phyloP scores from a whole-genome alignment of 345 rosid genomes.

The Syzygium aqueum region DNA sequence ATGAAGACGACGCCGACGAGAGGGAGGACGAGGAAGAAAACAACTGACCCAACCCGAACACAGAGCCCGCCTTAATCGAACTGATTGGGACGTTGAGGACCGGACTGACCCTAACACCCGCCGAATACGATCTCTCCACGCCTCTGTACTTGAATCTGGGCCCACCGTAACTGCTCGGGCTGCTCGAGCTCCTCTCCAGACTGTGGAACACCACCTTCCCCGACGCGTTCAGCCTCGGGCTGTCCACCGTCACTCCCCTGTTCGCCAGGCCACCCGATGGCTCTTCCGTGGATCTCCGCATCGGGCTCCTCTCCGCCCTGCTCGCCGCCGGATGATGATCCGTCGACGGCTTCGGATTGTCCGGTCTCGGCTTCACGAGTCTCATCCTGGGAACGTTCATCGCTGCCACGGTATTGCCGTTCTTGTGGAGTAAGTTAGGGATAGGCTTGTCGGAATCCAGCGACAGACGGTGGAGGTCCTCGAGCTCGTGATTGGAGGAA shows the following conservation, averaged over 20 bases:
- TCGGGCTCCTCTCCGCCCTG: conserved; percentile 54
- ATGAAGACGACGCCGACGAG: neutral
- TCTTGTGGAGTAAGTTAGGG: conserved; percentile 53
- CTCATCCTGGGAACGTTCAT: conserved; percentile 56
- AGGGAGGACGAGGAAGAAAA: conserved; percentile 31
- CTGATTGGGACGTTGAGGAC: conserved; percentile 65
- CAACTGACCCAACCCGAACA: conserved; percentile 45
- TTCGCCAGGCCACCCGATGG: conserved; percentile 25
- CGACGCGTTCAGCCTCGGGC: conserved; percentile 89
- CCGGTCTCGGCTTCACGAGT: conserved; percentile 44
- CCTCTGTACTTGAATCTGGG: conserved; percentile 70
- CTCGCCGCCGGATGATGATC: conserved; percentile 7
- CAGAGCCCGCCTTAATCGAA: conserved; percentile 29
- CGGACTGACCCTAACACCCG: conserved; percentile 60
- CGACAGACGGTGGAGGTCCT: conserved; percentile 70
- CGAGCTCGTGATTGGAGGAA: conserved; percentile 85
- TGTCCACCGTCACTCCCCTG: conserved; percentile 71
- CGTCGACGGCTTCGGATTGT: neutral
- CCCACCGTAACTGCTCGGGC: conserved; percentile 83
- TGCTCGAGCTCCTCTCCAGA: conserved; percentile 91
- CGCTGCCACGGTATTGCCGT: conserved; percentile 15
- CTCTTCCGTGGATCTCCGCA: conserved; percentile 24
- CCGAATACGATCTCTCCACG: conserved; percentile 87
- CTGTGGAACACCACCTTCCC: conserved; percentile 91
- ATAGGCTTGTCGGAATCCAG: conserved; percentile 71